Conservation (phyloP, 306 rosid genomes). For the Cyamopsis tetragonoloba region DNA sequence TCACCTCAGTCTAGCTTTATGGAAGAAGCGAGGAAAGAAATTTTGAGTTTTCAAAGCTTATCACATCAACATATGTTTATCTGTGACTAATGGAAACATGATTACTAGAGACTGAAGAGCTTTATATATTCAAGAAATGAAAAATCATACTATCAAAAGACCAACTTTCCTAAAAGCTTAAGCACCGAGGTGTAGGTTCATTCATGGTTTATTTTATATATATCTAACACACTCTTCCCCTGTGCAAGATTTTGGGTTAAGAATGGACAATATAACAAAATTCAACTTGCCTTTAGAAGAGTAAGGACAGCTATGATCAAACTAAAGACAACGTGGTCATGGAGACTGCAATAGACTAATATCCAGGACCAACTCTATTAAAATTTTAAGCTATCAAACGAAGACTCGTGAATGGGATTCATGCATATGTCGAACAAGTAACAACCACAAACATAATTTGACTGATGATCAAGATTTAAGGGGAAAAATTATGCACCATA, state of each 20-base stretch:
- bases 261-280: not conserved
- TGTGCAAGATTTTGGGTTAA: not conserved
- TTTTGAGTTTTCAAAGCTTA: constrained; percentile 9
- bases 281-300: not conserved
- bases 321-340: not conserved
- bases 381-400: not conserved
- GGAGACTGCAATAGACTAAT: not conserved
- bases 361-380: not conserved
- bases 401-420: not conserved
- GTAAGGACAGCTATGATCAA: not conserved
- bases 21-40: not conserved
- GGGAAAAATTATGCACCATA: not conserved
- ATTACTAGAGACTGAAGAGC: not conserved
- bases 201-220: constrained; percentile 1
- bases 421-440: not conserved
- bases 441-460: not conserved
- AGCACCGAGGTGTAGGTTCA: not conserved
- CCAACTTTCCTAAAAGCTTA: not conserved
- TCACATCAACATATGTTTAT: not conserved
- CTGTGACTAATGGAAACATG: not conserved
- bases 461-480: not conserved
- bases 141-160: constrained; percentile 8
- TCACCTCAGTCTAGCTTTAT: not conserved
- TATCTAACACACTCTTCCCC: not conserved
- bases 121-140: not conserved